Conservation (phyloP, 2,329 filamentous ascomycete genomes). For the Penicillium sp. region DNA sequence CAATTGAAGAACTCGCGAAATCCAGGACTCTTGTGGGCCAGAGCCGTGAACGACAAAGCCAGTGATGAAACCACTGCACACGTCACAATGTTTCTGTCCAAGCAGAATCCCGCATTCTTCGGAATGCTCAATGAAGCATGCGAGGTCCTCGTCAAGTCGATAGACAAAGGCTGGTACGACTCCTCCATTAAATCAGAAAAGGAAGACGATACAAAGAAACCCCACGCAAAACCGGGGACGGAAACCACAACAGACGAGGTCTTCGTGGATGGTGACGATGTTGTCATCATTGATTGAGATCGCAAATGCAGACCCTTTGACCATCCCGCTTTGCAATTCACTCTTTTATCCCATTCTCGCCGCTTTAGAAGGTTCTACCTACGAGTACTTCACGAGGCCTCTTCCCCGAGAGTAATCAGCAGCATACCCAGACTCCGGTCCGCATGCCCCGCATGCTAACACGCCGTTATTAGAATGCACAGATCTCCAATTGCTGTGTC, state of each 20-base stretch:
- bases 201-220: constrained; percentile 18
- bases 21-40: constrained; percentile 58
- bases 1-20: constrained; percentile 12
- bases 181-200: constrained; percentile 27
- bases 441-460: neutral
- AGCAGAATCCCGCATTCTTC: constrained; percentile 47
- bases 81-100: constrained; percentile 52
- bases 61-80: constrained; percentile 79
- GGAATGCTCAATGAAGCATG: constrained; percentile 41
- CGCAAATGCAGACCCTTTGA: neutral
- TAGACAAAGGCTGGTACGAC: constrained; percentile 43
- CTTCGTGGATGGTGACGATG: constrained; percentile 36
- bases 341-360: neutral
- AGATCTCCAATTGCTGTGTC: neutral
- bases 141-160: constrained; percentile 38
- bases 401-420: constrained; percentile 15
- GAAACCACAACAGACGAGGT: constrained; percentile 20
- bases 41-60: constrained; percentile 75
- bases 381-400: neutral
- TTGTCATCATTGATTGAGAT: constrained; percentile 36
- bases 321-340: neutral
- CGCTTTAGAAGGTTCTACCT: constrained; percentile 5
- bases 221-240: constrained; percentile 10
- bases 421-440: constrained; percentile 13
- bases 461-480: constrained; percentile 9